Evolutionary conservation across 768 basidiomycete genomes (phyloP).

Genomic region (Rhodotorula kratochvilovae): DNA sequence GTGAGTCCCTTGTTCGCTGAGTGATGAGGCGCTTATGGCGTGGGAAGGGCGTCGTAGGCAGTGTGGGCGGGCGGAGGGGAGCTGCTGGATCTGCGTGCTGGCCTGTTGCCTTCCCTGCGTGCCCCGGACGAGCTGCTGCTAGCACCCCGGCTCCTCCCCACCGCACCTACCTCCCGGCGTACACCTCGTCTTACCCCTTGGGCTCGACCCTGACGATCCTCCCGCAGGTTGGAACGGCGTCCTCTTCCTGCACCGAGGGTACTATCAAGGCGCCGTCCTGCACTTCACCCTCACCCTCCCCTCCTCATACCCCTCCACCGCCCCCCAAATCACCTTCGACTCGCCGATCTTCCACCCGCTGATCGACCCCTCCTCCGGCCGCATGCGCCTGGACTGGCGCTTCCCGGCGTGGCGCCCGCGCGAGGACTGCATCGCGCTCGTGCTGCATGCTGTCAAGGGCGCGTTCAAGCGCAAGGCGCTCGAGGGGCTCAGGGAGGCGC

Average conservation of each 20-base stretch:
- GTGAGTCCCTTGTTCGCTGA: constrained; percentile 2
- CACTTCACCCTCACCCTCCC: constrained; percentile 33
- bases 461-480: constrained; percentile 25
- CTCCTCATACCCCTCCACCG: constrained; percentile 7
- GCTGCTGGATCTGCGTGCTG: too few species aligned
- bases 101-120: too few species aligned
- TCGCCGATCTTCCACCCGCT: constrained; percentile 35
- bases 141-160: too few species aligned
- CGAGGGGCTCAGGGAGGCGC: constrained; percentile 21
- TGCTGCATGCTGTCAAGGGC: constrained; percentile 30
- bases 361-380: constrained; percentile 29
- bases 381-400: constrained; percentile 13
- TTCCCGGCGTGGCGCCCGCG: constrained; percentile 31
- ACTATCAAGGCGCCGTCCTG: constrained; percentile 22
- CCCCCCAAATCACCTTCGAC: constrained; percentile 20
- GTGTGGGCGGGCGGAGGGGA: not conserved
- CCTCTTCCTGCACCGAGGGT: constrained; percentile 30
- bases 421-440: constrained; percentile 21
- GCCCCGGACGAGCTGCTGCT: too few species aligned
- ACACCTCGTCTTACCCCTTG: too few species aligned
- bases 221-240: constrained; percentile 16
- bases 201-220: not conserved
- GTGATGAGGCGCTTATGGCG: not conserved
- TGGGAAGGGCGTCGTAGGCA: not conserved
- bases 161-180: not conserved